Conservation (phyloP, 2,329 filamentous ascomycete genomes). For the Hypoxylon sp. region DNA sequence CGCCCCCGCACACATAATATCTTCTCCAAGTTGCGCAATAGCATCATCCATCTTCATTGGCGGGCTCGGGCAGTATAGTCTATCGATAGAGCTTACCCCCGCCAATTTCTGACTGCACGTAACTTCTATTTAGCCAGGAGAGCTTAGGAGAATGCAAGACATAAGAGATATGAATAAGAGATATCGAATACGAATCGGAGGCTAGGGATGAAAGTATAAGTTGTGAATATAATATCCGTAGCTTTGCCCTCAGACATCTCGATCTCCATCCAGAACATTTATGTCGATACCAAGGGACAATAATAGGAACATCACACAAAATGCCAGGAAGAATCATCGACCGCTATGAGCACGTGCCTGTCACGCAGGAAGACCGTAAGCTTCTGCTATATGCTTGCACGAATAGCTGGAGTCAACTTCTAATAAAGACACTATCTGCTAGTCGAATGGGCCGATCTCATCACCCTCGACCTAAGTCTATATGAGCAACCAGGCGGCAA, state of each 20-base stretch:
- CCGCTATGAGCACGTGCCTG: constrained; percentile 49
- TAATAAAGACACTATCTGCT: background rate
- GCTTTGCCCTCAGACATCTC: background rate
- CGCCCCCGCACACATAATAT: constrained; percentile 37
- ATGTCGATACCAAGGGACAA: constrained; percentile 15
- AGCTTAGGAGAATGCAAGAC: background rate
- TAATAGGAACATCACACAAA: constrained; percentile 16
- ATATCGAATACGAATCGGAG: constrained; percentile 2
- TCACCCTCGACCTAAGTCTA: constrained; percentile 51
- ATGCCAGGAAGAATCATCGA: constrained; percentile 49
- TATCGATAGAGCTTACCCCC: constrained; percentile 35
- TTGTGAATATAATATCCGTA: constrained; percentile 2
- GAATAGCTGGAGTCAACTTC: background rate
- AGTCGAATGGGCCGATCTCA: constrained; percentile 50
- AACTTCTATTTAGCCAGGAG: constrained; percentile 13
- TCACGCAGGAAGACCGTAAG: constrained; percentile 49
- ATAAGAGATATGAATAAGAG: constrained; percentile 33
- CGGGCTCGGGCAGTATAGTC: constrained; percentile 25
- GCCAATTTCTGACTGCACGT: constrained; percentile 5
- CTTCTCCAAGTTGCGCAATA: constrained; percentile 39
- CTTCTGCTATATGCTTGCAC: background rate
- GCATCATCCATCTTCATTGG: constrained; percentile 30
- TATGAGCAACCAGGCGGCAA: constrained; percentile 53
- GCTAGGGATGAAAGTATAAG: constrained; percentile 21
- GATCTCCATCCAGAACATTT: constrained; percentile 5